phyloP scores from a whole-genome alignment of 495 filamentous ascomycete species.

The Copromyces sp. region DNA sequence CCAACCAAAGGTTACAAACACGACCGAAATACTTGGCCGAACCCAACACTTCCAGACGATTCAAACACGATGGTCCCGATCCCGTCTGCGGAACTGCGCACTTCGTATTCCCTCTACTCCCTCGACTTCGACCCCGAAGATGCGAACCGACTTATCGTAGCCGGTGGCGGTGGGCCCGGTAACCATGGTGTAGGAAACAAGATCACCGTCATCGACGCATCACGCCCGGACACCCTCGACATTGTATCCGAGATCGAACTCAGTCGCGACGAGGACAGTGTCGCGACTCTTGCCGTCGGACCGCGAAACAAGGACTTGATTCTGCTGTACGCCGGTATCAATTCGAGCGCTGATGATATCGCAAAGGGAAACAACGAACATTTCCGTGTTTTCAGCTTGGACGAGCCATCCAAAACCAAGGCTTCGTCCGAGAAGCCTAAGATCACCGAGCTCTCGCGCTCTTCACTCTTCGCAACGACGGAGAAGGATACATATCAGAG shows the following conservation, averaged over 20 bases:
- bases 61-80: slow-evolving; percentile 17
- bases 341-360: slow-evolving; percentile 62
- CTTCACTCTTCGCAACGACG: slow-evolving; percentile 53
- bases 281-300: slow-evolving; percentile 67
- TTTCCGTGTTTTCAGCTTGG: slow-evolving; percentile 66
- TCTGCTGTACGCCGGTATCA: slow-evolving; percentile 72
- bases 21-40: not conserved
- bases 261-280: slow-evolving; percentile 82
- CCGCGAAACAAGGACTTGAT: slow-evolving; percentile 44
- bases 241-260: slow-evolving; percentile 67
- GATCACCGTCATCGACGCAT: slow-evolving; percentile 66
- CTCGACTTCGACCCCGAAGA: slow-evolving; percentile 82
- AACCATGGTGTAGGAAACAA: slow-evolving; percentile 84
- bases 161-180: slow-evolving; percentile 79
- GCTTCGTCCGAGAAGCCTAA: slow-evolving; percentile 26
- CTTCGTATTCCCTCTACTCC: slow-evolving; percentile 81
- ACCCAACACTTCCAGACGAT: not conserved
- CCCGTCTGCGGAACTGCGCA: slow-evolving; percentile 19
- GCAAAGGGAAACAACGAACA: slow-evolving; percentile 77
- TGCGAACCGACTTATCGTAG: slow-evolving; percentile 66
- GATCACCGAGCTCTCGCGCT: slow-evolving; percentile 45
- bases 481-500: slow-evolving; percentile 56
- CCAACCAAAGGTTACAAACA: not conserved
- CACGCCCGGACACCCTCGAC: slow-evolving; percentile 47
- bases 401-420: slow-evolving; percentile 35